A percentile compares a stretch with the other conserved stretches of the same genome.
Evolutionary conservation across 2,329 filamentous ascomycete species (phyloP).

Genomic region (Penicillium brevicompactum): DNA sequence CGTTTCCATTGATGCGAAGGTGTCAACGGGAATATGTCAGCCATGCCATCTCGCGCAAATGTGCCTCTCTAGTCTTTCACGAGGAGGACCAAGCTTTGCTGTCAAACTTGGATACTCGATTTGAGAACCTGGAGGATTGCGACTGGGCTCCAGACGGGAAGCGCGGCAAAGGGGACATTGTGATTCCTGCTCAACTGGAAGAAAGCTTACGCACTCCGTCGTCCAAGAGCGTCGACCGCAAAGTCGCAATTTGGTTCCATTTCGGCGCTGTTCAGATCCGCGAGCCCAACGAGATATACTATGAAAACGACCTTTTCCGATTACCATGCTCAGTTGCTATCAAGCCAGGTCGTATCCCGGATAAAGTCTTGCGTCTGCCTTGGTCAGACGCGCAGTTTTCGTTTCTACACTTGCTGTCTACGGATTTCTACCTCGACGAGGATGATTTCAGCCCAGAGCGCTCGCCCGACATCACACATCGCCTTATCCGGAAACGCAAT

Average conservation of each 20-base stretch:
- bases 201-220: not conserved
- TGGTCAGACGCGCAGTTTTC: constrained; percentile 44
- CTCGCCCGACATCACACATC: constrained; percentile 33
- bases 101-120: constrained; percentile 25
- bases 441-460: constrained; percentile 29
- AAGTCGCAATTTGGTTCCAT: constrained; percentile 42
- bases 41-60: constrained; percentile 36
- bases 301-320: constrained; percentile 37
- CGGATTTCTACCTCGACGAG: constrained; percentile 42
- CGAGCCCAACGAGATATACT: constrained; percentile 27
- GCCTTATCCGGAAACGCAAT: constrained; percentile 39
- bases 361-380: constrained; percentile 39
- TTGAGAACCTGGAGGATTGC: constrained; percentile 24
- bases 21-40: constrained; percentile 44
- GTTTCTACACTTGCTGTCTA: constrained; percentile 40
- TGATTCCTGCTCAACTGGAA: constrained; percentile 24
- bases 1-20: constrained; percentile 37
- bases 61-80: constrained; percentile 29
- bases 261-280: constrained; percentile 40
- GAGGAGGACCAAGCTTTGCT: constrained; percentile 27
- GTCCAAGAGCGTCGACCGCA: constrained; percentile 20
- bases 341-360: constrained; percentile 38
- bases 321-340: constrained; percentile 33
- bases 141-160: constrained; percentile 25
- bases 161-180: constrained; percentile 36